phyloP scores from a whole-genome alignment of 176 grass and related monocot genomes.

The Triticum urartu region DNA sequence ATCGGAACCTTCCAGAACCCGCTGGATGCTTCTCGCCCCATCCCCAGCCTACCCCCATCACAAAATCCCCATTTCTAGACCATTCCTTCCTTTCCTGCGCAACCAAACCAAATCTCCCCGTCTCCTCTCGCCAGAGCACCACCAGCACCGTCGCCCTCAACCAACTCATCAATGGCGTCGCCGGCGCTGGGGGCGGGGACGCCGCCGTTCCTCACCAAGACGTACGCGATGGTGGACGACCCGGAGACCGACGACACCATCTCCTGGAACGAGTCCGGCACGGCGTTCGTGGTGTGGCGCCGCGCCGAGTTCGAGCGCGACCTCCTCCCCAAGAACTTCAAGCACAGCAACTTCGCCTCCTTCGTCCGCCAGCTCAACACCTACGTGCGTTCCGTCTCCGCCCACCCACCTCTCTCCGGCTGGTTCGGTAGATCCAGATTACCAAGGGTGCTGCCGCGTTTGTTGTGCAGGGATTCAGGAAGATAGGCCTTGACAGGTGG shows the following conservation, averaged over 20 bases:
- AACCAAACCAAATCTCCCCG: background rate
- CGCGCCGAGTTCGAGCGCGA: constrained; percentile 66
- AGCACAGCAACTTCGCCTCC: constrained; percentile 94
- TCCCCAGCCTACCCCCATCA: constrained; percentile 17
- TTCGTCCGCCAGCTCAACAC: constrained; percentile 93
- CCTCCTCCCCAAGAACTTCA: constrained; percentile 75
- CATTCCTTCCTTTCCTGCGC: constrained; percentile 4
- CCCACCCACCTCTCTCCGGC: background rate
- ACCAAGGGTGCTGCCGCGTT: background rate
- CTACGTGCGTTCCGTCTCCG: constrained; percentile 40
- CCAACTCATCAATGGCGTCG: constrained; percentile 36
- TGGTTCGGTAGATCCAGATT: constrained; percentile 22
- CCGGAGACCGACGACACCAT: constrained; percentile 48
- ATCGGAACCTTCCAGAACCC: constrained; percentile 56
- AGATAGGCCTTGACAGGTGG: constrained; percentile 74
- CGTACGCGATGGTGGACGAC: constrained; percentile 67
- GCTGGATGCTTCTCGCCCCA: constrained; percentile 45
- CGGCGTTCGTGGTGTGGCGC: constrained; percentile 61
- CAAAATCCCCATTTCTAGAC: constrained; percentile 24
- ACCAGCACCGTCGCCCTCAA: background rate
- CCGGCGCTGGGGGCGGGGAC: constrained; percentile 28
- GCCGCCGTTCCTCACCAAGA: constrained; percentile 75
- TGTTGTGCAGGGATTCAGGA: constrained; percentile 62
- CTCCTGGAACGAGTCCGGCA: constrained; percentile 70
- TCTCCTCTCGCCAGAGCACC: background rate